These are phyloP conservation scores for Corymbia calophylla DNA, from an alignment of 441 rosid species.

Conservation along the genomic window DNA sequence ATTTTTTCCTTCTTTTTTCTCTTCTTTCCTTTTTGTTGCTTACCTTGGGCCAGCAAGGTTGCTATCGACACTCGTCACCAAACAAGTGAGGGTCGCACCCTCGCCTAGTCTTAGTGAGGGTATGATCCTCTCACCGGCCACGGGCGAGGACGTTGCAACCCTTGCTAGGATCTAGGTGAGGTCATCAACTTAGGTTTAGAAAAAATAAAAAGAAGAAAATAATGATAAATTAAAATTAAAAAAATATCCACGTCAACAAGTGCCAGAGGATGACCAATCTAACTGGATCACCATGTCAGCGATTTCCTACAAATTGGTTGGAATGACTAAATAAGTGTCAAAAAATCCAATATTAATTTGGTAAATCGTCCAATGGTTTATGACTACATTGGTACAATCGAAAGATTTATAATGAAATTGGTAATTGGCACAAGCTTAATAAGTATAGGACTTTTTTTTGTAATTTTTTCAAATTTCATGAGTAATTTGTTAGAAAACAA, in stretches of 20 bases:
- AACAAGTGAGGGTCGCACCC: not conserved
- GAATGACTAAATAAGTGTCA: too few relatives aligned
- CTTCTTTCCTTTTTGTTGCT: too few relatives aligned
- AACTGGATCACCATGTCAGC: accelerated
- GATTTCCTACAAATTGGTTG: not conserved
- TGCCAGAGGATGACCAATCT: not conserved
- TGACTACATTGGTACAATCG: too few relatives aligned
- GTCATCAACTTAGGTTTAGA: not conserved
- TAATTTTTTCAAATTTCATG: not conserved
- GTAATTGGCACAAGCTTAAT: not conserved
- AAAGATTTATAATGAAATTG: too few relatives aligned
- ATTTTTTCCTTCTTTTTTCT: too few relatives aligned
- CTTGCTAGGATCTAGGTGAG: not conserved
- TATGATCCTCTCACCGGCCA: too few relatives aligned
- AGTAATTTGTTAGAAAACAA: not conserved
- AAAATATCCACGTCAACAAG: too few relatives aligned
- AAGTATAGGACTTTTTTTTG: not conserved
- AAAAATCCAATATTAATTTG: accelerated
- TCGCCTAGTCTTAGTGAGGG: accelerated
- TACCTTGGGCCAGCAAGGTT: not conserved
- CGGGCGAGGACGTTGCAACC: too few relatives aligned
- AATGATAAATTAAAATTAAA: too few relatives aligned
- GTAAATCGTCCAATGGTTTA: not conserved
- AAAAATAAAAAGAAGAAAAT: too few relatives aligned
- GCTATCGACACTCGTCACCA: not conserved